Percentiles rank a stretch among this genome's conserved stretches.
These are phyloP conservation scores for Poa pratensis DNA, from an alignment of 176 grass and related monocot species.

Conservation along the genomic window DNA sequence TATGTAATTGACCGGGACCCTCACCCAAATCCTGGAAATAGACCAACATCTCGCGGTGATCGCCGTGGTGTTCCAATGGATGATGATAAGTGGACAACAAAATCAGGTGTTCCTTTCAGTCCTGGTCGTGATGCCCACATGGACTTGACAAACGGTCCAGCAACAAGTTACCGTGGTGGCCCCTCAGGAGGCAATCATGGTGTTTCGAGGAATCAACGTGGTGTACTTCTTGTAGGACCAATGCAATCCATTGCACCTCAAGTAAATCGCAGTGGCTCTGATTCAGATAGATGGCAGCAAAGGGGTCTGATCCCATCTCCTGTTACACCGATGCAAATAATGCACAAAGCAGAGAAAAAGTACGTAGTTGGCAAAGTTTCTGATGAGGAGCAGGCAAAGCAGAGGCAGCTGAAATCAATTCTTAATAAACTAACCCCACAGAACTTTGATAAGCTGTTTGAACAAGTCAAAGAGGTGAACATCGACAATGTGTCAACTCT, in stretches of 20 bases:
- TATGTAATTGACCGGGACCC: constrained; percentile 68
- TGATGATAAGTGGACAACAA: constrained; percentile 75
- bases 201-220: constrained; percentile 72
- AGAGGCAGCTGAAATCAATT: constrained; percentile 82
- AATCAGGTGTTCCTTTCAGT: constrained; percentile 52
- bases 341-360: constrained; percentile 88
- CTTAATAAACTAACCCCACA: constrained; percentile 95
- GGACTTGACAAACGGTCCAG: constrained; percentile 51
- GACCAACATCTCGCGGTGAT: constrained; percentile 65
- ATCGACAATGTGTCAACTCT: constrained; percentile 78
- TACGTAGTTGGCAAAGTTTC: constrained; percentile 79
- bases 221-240: constrained; percentile 67
- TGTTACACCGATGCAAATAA: constrained; percentile 63
- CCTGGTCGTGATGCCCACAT: constrained; percentile 64
- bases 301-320: constrained; percentile 84
- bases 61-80: constrained; percentile 57
- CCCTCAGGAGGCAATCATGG: constrained; percentile 64
- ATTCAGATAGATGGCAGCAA: constrained; percentile 92
- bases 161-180: constrained; percentile 58
- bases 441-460: constrained; percentile 96
- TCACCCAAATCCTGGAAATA: constrained; percentile 66
- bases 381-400: constrained; percentile 76
- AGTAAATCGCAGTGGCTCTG: constrained; percentile 61
- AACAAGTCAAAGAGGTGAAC: constrained; percentile 75
- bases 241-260: constrained; percentile 53